These are phyloP conservation scores for Flaveria ramosissima DNA, from an alignment of 129 eudicot genomes.

Conservation along the genomic window DNA sequence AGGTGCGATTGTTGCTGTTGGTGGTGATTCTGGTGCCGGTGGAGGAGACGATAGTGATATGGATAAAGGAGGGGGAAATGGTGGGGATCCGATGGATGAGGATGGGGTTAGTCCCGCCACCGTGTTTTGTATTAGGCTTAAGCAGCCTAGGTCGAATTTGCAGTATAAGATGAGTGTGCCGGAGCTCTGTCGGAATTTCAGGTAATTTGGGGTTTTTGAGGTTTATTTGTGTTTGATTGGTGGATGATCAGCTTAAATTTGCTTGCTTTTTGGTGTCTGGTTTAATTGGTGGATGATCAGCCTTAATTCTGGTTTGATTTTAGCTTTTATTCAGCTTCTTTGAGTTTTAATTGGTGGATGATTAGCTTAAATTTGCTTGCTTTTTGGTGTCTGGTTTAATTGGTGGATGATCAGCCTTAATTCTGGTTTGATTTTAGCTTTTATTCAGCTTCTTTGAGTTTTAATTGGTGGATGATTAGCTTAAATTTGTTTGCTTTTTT, in stretches of 20 bases:
- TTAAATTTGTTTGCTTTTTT: background rate
- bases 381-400: background rate
- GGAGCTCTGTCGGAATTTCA: constrained; percentile 92
- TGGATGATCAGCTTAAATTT: background rate
- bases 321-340: background rate
- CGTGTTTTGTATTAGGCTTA: constrained; percentile 82
- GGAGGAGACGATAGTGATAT: constrained; percentile 48
- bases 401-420: no score
- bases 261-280: background rate
- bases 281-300: no score
- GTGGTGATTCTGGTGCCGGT: constrained; percentile 31
- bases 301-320: no score
- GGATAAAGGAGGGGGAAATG: constrained; percentile 31
- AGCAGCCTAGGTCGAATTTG: constrained; percentile 90
- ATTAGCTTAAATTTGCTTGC: background rate
- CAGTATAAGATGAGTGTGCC: constrained; percentile 93
- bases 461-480: background rate
- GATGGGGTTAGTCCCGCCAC: constrained; percentile 64
- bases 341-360: background rate
- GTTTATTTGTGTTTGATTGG: constrained; percentile 6
- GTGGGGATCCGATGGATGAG: constrained; percentile 68
- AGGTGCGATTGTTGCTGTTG: constrained; percentile 7
- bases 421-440: background rate
- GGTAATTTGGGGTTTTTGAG: constrained; percentile 42
- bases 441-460: background rate